Evolutionary conservation across 1,139 yeast species (phyloP).

Genomic region (Hanseniaspora gamundiae): DNA sequence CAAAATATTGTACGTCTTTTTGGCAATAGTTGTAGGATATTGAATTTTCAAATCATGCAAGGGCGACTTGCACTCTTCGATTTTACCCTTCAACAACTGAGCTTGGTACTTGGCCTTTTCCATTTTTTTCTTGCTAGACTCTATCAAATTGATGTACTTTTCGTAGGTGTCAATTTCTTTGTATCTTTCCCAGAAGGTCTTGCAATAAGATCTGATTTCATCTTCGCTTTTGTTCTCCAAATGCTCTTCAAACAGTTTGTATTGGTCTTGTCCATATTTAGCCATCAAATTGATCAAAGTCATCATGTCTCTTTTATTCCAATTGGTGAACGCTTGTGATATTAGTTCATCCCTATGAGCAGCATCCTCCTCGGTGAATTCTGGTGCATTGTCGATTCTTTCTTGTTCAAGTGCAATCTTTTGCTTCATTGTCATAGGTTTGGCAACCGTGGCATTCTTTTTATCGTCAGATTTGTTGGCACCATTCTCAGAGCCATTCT

Average conservation of each 20-base stretch:
- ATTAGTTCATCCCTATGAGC: conserved; percentile 48
- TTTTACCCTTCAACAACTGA: conserved; percentile 48
- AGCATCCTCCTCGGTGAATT: conserved; percentile 67
- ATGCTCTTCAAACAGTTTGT: conserved; percentile 48
- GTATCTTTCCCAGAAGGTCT: conserved; percentile 65
- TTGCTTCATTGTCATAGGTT: conserved; percentile 31
- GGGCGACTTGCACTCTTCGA: conserved; percentile 55
- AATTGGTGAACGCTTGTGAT: conserved; percentile 56
- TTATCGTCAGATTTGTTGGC: conserved; percentile 38
- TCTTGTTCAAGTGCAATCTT: conserved; percentile 44
- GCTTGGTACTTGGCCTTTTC: conserved; percentile 56
- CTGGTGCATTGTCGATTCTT: conserved; percentile 56
- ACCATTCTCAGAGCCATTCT: not conserved
- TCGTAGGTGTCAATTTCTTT: conserved; percentile 74
- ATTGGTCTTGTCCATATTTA: conserved; percentile 59
- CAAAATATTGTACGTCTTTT: conserved; percentile 66
- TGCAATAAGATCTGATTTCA: conserved; percentile 59
- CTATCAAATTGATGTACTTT: conserved; percentile 74
- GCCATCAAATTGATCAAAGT: conserved; percentile 75
- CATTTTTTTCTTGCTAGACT: conserved; percentile 72
- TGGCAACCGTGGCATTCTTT: conserved; percentile 43
- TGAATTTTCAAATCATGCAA: conserved; percentile 62
- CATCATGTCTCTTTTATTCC: conserved; percentile 86
- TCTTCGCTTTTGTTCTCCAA: conserved; percentile 56
- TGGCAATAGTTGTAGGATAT: conserved; percentile 89